Evolutionary conservation across 1,284 basidiomycete genomes (phyloP), one percentile per base, ranked within the genome.

Genomic region (Moesziomyces sp.): DNA sequence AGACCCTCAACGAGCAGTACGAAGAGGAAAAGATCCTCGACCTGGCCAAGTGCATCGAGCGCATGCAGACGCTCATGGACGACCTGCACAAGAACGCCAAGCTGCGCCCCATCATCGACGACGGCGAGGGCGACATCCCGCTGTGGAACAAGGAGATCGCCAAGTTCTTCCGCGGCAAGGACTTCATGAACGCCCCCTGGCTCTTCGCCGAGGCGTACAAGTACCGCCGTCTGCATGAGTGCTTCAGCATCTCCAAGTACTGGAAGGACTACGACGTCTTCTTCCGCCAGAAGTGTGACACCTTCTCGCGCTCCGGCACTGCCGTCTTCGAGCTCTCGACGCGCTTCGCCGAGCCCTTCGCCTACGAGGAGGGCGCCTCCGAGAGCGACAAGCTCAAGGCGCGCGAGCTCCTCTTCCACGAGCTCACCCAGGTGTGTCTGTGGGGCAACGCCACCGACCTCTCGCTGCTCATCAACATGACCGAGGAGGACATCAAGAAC

Each of bases 401-500:
- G n/a, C 90, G 93, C 83, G 90, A 93, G 59, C 86, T 94, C 52
- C 91, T 97, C 88, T 99, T 98, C 88, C 87, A 92, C 60, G 96
- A 99, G 86, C 87, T 98, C 50, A 94, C 94, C 18, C 96, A 98
- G 69, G 52, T 62, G 42, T 71, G 65, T 61, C 79, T 74, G 26
- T 61, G 63, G 67, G 59, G 71, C 43, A 64, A 65, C 45, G 58
- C 64, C n/a, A 98, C 96, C 60, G 95, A 98, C 85, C 87, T 98
- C 56, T 96, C 93, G 3, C 88, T 98, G 35, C 88, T 98, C 58
- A 98, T 97, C 86, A 94, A 98, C 86, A 97, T 97, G 95, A 93
- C 93, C 14, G 95, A 98, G 86, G 95, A 98, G 46, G 95, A 98
- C 85, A 97, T 99, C 86, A 96, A 96, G 86, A 90, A 92, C 58